A percentile compares a stretch with the other conserved stretches of the same genome.
These are phyloP conservation scores for Ballota nigra DNA, from an alignment of 257 asterid species.

Conservation along the genomic window DNA sequence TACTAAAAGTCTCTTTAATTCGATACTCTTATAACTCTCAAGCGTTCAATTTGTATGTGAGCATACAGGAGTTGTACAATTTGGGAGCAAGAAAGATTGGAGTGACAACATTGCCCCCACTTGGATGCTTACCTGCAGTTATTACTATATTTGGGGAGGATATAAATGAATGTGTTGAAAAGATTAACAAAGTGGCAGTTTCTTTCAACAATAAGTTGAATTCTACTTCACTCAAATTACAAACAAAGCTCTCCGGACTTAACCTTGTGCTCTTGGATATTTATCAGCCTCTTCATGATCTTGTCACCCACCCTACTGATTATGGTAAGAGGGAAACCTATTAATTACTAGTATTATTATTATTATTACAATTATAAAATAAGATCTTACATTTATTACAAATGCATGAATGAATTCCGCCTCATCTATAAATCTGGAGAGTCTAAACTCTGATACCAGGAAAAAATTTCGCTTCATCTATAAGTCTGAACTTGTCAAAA, in stretches of 20 bases:
- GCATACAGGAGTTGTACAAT: slow-evolving; percentile 37
- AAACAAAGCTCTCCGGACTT: slow-evolving; percentile 46
- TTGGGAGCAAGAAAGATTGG: slow-evolving; percentile 89
- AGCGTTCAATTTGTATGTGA: no score
- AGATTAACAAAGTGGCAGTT: slow-evolving; percentile 61
- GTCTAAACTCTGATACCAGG: no score
- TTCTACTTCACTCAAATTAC: slow-evolving; percentile 55
- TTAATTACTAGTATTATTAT: no score
- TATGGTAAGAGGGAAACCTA: slow-evolving; percentile 39
- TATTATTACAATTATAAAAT: no score
- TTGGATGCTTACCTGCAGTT: slow-evolving; percentile 78
- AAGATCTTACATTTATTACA: no score
- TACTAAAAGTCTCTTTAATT: no score
- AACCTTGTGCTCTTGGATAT: slow-evolving; percentile 72
- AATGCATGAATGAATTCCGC: no score
- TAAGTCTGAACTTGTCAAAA: no score
- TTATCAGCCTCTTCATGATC: slow-evolving; percentile 60
- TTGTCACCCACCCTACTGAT: slow-evolving; percentile 64
- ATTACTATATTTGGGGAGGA: slow-evolving; percentile 78
- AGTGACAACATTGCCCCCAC: slow-evolving; percentile 83
- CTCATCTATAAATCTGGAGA: no score
- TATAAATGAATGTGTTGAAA: slow-evolving; percentile 56
- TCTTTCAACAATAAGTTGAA: slow-evolving; percentile 74
- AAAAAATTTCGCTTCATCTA: no score
- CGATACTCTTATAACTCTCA: no score